phyloP scores from a whole-genome alignment of 1,284 basidiomycete genomes.

The Peniophora sp. region DNA sequence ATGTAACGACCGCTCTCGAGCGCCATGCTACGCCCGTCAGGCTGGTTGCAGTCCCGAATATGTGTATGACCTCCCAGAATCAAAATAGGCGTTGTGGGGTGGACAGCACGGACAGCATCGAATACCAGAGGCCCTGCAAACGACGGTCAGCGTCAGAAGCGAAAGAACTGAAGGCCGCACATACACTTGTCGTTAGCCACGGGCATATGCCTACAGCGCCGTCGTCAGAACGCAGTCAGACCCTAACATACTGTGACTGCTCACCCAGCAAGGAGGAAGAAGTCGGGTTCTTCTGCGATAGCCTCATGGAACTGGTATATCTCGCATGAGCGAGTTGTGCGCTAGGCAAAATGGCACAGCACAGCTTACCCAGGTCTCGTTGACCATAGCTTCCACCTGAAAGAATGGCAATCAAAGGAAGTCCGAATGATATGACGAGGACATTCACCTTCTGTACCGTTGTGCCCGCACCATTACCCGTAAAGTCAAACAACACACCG shows the following conservation, averaged over 20 bases:
- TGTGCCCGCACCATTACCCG: slow-evolving; percentile 55
- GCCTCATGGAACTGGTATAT: slow-evolving; percentile 61
- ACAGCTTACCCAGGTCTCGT: slow-evolving; percentile 58
- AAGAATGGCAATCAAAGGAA: too few species aligned
- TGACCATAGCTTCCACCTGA: slow-evolving; percentile 69
- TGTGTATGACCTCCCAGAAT: slow-evolving; percentile 80
- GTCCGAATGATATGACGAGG: too few species aligned
- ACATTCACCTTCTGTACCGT: slow-evolving; percentile 72
- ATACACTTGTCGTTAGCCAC: background rate
- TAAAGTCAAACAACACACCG: slow-evolving; percentile 76
- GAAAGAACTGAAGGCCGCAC: background rate
- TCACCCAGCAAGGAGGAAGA: background rate
- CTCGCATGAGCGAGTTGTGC: background rate
- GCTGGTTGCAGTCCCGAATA: slow-evolving; percentile 68
- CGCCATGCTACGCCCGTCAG: slow-evolving; percentile 59
- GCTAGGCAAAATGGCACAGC: background rate
- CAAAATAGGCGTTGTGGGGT: slow-evolving; percentile 68
- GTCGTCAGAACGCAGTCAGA: background rate
- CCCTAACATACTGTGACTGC: too few species aligned
- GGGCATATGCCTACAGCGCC: background rate
- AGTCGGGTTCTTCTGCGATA: slow-evolving; percentile 28
- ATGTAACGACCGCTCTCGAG: slow-evolving; percentile 82
- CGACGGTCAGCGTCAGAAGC: slow-evolving; percentile 13
- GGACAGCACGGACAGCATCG: slow-evolving; percentile 64
- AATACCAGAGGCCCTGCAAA: slow-evolving; percentile 59